Percentiles rank a stretch among this genome's conserved stretches.
These are phyloP conservation scores for Allomyces macrogynus DNA, from an alignment of 192 early-diverging fungal species.

Conservation along the genomic window DNA sequence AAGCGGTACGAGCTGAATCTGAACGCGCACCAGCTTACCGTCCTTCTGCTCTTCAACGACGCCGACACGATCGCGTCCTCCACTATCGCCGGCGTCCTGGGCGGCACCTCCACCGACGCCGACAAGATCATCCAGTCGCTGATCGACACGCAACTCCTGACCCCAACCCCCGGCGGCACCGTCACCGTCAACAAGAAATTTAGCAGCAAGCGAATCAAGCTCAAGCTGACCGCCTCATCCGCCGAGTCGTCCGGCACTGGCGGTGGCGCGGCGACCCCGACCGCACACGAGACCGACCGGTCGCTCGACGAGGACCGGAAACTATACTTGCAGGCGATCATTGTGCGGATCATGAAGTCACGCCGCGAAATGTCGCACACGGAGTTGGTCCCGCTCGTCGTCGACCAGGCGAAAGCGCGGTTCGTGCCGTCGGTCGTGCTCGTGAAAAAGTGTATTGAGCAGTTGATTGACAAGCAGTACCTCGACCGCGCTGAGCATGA, in stretches of 20 bases:
- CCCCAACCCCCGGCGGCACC: background rate
- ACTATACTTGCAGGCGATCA: conserved; percentile 45
- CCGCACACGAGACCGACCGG: conserved; percentile 4
- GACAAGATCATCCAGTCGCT: too few relatives aligned
- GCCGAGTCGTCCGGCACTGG: background rate
- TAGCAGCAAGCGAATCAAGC: conserved; percentile 56
- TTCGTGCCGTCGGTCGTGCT: conserved; percentile 48
- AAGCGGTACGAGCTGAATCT: conserved; percentile 61
- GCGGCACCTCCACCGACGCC: too few relatives aligned
- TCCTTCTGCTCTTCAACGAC: conserved; percentile 48
- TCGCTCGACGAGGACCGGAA: conserved; percentile 61
- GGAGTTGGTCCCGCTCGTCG: conserved; percentile 53
- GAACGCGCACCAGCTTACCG: conserved; percentile 44
- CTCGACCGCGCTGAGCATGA: conserved; percentile 34
- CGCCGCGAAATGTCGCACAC: conserved; percentile 40
- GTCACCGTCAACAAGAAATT: conserved; percentile 26
- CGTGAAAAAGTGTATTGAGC: conserved; percentile 72
- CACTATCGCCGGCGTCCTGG: too few relatives aligned
- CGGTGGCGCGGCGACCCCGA: background rate
- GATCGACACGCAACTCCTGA: too few relatives aligned
- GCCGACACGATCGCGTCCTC: conserved; percentile 11
- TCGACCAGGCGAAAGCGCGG: conserved; percentile 41
- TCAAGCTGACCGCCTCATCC: conserved; percentile 19
- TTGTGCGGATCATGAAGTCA: conserved; percentile 76
- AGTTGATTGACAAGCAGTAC: conserved; percentile 67